Evolutionary conservation across 345 rosid genomes (phyloP).

Genomic region (Ceriops zippeliana): DNA sequence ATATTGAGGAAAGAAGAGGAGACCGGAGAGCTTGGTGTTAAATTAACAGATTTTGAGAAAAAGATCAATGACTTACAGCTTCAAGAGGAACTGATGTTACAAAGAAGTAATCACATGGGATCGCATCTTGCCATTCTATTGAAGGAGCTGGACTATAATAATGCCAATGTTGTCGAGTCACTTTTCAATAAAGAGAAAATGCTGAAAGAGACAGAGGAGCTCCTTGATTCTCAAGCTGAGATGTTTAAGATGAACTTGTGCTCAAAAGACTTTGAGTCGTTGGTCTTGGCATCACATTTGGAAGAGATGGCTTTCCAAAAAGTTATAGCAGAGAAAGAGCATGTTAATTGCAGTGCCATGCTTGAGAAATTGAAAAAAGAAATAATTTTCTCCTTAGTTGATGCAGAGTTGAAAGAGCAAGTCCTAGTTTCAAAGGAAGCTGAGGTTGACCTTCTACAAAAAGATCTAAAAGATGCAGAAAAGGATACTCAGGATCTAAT

Average conservation of each 20-base stretch:
- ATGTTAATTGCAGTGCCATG: conserved; percentile 26
- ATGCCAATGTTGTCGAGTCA: conserved; percentile 42
- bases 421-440: conserved; percentile 34
- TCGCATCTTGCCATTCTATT: conserved; percentile 69
- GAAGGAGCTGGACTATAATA: conserved; percentile 69
- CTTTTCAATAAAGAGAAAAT: conserved; percentile 51
- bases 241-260: conserved; percentile 36
- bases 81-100: conserved; percentile 88
- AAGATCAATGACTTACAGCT: conserved; percentile 58
- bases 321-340: conserved; percentile 33
- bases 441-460: conserved; percentile 34
- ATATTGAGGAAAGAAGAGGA: conserved; percentile 78
- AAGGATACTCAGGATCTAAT: conserved; percentile 31
- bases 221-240: conserved; percentile 54
- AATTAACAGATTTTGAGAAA: conserved; percentile 63
- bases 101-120: conserved; percentile 75
- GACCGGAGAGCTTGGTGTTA: conserved; percentile 51
- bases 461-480: conserved; percentile 37
- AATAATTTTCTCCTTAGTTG: conserved; percentile 42
- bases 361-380: conserved; percentile 51
- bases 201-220: conserved; percentile 44
- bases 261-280: conserved; percentile 68
- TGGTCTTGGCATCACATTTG: conserved; percentile 49
- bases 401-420: conserved; percentile 47
- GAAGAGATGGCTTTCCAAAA: conserved; percentile 43